phyloP scores from a whole-genome alignment of 2,329 filamentous ascomycete genomes.

The Nectriaceae sp. region DNA sequence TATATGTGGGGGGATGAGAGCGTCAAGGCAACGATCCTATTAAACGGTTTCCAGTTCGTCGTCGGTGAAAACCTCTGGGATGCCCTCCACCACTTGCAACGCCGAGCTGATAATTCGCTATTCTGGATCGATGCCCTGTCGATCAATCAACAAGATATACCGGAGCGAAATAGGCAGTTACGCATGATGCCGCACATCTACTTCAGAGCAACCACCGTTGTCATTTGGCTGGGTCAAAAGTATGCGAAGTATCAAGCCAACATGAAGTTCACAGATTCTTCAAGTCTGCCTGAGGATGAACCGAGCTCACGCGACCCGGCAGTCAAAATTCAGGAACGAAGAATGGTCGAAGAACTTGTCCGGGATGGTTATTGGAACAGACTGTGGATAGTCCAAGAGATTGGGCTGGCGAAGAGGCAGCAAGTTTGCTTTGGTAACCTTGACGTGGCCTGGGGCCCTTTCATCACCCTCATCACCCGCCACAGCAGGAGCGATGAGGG shows the following conservation, averaged over 20 bases:
- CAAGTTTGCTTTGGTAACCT: background rate
- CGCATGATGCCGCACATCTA: background rate
- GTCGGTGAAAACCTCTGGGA: background rate
- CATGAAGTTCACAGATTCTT: too few relatives aligned
- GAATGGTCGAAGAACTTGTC: too few relatives aligned
- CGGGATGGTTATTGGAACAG: background rate
- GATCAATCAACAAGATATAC: background rate
- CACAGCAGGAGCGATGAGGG: background rate
- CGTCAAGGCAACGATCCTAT: background rate
- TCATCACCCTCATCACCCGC: background rate
- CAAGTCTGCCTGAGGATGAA: too few relatives aligned
- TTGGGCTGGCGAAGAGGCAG: background rate
- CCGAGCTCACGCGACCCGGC: too few relatives aligned
- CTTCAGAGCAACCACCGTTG: background rate
- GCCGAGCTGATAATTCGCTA: background rate
- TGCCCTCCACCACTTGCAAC: background rate
- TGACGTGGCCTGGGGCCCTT: background rate
- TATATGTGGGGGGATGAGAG: background rate
- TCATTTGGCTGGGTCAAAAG: background rate
- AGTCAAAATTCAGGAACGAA: too few relatives aligned
- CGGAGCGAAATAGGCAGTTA: background rate
- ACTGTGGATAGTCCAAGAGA: background rate
- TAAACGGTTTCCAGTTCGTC: background rate
- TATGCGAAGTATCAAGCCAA: background rate
- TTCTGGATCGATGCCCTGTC: background rate